These are phyloP conservation scores for Meredithiella fracta DNA, from an alignment of 2,329 filamentous ascomycete species.

Conservation along the genomic window DNA sequence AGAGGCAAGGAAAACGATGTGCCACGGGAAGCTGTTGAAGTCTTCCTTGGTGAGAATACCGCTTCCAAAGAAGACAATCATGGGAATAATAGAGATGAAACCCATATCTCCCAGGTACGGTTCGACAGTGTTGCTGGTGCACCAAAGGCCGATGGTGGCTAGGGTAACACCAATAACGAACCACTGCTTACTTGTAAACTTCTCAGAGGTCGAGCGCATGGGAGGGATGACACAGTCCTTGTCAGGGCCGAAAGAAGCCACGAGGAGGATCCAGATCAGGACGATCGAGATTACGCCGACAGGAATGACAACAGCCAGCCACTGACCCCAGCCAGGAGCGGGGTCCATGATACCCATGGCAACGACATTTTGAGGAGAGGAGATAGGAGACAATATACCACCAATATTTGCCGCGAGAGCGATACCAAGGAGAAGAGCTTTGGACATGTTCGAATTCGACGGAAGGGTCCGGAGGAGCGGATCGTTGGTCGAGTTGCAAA, in stretches of 20 bases:
- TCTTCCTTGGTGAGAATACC: conserved; percentile 96
- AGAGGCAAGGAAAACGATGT: conserved; percentile 94
- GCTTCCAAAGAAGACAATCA: conserved; percentile 90
- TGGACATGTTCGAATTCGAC: conserved; percentile 80
- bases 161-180: conserved; percentile 79
- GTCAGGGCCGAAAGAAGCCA: conserved; percentile 72
- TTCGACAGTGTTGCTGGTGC: conserved; percentile 77
- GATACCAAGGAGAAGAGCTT: conserved; percentile 87
- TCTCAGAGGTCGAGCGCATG: conserved; percentile 76
- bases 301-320: conserved; percentile 92
- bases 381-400: conserved; percentile 90
- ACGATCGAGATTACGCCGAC: conserved; percentile 81
- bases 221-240: conserved; percentile 78
- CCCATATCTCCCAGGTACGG: conserved; percentile 91
- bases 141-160: conserved; percentile 79
- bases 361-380: conserved; percentile 93
- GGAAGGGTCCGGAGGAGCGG: conserved; percentile 89
- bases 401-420: conserved; percentile 90
- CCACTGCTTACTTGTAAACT: conserved; percentile 76
- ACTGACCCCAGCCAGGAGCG: conserved; percentile 78
- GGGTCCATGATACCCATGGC: conserved; percentile 92
- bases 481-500: conserved; percentile 97
- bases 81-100: conserved; percentile 88
- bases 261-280: conserved; percentile 73
- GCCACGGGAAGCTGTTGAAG: conserved; percentile 99